Base-by-base conservation (phyloP, 768 basidiomycete species). In the Hysterangium stoloniferum region DNA sequence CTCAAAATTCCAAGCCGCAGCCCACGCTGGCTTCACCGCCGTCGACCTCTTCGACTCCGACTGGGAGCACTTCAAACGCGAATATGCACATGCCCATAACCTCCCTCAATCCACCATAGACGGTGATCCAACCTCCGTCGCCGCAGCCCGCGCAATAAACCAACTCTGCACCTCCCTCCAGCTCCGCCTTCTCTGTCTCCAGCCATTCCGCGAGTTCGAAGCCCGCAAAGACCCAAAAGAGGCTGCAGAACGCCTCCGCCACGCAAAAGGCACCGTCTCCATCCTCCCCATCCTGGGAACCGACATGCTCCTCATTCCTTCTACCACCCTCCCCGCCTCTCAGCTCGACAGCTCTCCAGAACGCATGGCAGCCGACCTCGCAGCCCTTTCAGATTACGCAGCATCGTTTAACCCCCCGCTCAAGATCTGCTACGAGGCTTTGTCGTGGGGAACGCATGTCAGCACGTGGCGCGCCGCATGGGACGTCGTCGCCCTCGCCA, bases 151-250 rank as follows among this genome's bases (percentile, higher is more conserved):
- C 13, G 63, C 57, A 8, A 53, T 62, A n/a, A 48, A 54, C 28
- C 20, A 27, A 12, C 53, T 62, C 27, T 62, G 62, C 52, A 47
- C 51, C 11, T 55, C 55, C 1, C 48, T 58, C 7, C 50, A 54
- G 22, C 46, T 71, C 47, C 45, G 50, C 12, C 60, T 70, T 46
- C 62, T 61, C 28, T 59, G 67, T 52, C 58, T 67, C 29, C 69
- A 71, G 53, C 69, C 69, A 12, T 57, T 68, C 17, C 59, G 68
- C 20, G 62, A 64, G 24, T 68, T 71, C 31, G 69, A 71, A 52
- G 68, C 66, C 17, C 66, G 62, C 48, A 36, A 58, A 17, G 58
- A 59, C 24, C 55, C 57, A 20, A 58, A 57, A 19, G 56, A 66
- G 5, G 57, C 64, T 4, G 45, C 54, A 5, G 51, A 52, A n/a